Conservation (phyloP, 1,139 yeast species). For the Pichia sp. region DNA sequence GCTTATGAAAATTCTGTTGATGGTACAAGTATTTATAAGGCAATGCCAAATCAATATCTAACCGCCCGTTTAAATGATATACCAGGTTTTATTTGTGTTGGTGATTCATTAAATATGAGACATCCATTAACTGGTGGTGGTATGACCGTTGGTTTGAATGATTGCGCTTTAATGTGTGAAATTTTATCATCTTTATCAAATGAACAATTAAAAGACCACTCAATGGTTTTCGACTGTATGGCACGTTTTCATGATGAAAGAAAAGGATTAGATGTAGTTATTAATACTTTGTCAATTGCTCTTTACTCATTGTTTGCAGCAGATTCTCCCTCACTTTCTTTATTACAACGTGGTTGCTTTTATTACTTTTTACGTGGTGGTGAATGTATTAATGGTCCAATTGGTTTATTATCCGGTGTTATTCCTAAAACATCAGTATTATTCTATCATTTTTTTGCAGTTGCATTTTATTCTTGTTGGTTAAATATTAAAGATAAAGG, state of each 20-base stretch:
- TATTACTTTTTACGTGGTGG: slow-evolving; percentile 82
- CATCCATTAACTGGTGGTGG: slow-evolving; percentile 99
- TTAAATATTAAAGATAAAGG: slow-evolving; percentile 66
- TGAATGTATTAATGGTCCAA: slow-evolving; percentile 69
- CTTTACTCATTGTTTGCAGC: slow-evolving; percentile 89
- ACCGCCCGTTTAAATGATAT: slow-evolving; percentile 62
- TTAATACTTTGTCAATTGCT: slow-evolving; percentile 87
- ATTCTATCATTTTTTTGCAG: slow-evolving; percentile 81
- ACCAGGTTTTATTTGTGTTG: slow-evolving; percentile 78
- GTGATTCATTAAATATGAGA: slow-evolving; percentile 95
- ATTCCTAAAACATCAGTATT: slow-evolving; percentile 67
- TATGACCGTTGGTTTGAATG: slow-evolving; percentile 95
- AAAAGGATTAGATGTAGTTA: slow-evolving; percentile 72
- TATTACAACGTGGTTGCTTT: slow-evolving; percentile 86
- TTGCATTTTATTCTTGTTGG: slow-evolving; percentile 77
- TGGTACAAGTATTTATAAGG: slow-evolving; percentile 47
- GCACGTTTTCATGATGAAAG: slow-evolving; percentile 68
- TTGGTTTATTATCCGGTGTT: slow-evolving; percentile 77
- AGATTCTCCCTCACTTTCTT: slow-evolving; percentile 53
- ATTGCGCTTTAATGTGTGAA: slow-evolving; percentile 62
- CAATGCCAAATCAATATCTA: slow-evolving; percentile 92
- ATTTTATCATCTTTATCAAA: slow-evolving; percentile 52
- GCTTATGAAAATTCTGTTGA: slow-evolving; percentile 38
- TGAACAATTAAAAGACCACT: slow-evolving; percentile 54
- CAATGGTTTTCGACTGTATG: slow-evolving; percentile 47